phyloP scores from a whole-genome alignment of 2,329 filamentous ascomycete genomes.

The Diplodia intermedia region DNA sequence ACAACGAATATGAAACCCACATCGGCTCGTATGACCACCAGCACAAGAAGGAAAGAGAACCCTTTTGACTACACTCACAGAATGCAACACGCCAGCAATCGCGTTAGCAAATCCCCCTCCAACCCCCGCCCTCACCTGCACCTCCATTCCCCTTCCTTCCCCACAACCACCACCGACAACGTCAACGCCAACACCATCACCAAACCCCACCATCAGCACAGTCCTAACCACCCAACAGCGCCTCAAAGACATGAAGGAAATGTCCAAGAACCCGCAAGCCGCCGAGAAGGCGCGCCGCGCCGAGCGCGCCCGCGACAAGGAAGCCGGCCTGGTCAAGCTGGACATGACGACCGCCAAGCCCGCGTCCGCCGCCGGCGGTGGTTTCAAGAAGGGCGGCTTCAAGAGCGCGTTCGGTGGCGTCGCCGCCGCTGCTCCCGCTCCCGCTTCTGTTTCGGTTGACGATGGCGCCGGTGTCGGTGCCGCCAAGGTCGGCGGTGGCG shows the following conservation, averaged over 20 bases:
- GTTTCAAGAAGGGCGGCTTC: conserved; percentile 81
- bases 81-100: neutral
- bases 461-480: conserved; percentile 33
- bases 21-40: conserved; percentile 94
- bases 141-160: neutral
- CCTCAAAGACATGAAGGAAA: conserved; percentile 85
- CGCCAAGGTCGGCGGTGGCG: neutral
- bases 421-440: no score
- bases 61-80: conserved; percentile 37
- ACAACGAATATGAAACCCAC: conserved; percentile 96
- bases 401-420: conserved; percentile 67
- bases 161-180: no score
- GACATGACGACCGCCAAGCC: neutral
- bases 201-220: neutral
- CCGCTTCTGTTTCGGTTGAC: no score
- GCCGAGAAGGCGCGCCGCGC: conserved; percentile 70
- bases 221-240: conserved; percentile 52
- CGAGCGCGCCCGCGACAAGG: conserved; percentile 68
- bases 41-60: conserved; percentile 71
- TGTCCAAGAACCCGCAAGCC: conserved; percentile 74
- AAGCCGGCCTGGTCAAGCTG: conserved; percentile 53
- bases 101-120: neutral
- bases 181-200: no score
- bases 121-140: neutral
- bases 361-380: conserved; percentile 43